phyloP scores from a whole-genome alignment of 129 eudicot species.

The Smallanthus sonchifolius region DNA sequence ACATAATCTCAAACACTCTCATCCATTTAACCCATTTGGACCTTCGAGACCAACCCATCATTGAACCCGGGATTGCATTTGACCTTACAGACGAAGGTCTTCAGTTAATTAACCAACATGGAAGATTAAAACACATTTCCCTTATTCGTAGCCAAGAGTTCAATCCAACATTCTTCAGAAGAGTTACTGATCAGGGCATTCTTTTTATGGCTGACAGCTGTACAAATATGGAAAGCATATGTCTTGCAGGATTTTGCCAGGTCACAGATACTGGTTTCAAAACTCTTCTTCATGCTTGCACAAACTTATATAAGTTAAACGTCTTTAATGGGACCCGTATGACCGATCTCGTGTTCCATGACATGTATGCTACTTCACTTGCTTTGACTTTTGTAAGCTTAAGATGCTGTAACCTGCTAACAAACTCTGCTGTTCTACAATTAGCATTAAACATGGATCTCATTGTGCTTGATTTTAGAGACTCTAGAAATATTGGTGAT shows the following conservation, averaged over 20 bases:
- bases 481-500: constrained; percentile 86
- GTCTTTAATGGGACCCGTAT: constrained; percentile 79
- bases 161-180: constrained; percentile 64
- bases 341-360: constrained; percentile 88
- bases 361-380: constrained; percentile 87
- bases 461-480: constrained; percentile 63
- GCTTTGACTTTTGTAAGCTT: constrained; percentile 69
- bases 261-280: constrained; percentile 94
- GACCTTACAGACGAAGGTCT: constrained; percentile 87
- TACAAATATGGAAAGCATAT: constrained; percentile 73
- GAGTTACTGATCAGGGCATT: constrained; percentile 94
- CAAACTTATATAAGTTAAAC: constrained; percentile 60
- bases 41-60: constrained; percentile 92
- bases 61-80: constrained; percentile 75
- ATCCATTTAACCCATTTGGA: constrained; percentile 70
- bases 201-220: constrained; percentile 94
- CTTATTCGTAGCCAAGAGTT: constrained; percentile 88
- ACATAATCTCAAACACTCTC: constrained; percentile 59
- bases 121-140: constrained; percentile 75
- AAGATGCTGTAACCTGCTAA: constrained; percentile 88
- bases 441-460: constrained; percentile 65
- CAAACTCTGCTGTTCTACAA: constrained; percentile 55
- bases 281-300: constrained; percentile 83
- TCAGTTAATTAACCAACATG: constrained; percentile 69
- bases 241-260: constrained; percentile 92